Percentiles rank a stretch among this genome's conserved stretches.
phyloP scores from a whole-genome alignment of 2,329 filamentous ascomycete genomes.

The Beauveria sp. region DNA sequence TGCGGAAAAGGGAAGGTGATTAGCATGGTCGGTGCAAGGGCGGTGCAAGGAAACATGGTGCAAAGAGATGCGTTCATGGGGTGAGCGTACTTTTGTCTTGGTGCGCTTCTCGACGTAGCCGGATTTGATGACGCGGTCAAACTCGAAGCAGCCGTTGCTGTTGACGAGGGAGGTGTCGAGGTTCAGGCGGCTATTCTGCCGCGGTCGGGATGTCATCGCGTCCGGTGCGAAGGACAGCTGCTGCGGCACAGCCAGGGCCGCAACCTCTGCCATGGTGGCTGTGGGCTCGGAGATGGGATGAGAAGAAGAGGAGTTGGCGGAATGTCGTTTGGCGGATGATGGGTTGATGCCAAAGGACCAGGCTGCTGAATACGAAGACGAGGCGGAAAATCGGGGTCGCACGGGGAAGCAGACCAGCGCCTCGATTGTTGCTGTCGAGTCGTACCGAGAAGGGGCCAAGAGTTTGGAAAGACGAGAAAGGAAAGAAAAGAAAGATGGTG shows the following conservation, averaged over 20 bases:
- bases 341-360: neutral
- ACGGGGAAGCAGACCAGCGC: neutral
- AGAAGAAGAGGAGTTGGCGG: neutral
- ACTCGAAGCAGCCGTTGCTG: slow-evolving; percentile 91
- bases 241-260: slow-evolving; percentile 4
- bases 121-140: slow-evolving; percentile 86
- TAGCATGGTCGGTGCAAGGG: slow-evolving; percentile 1
- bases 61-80: neutral
- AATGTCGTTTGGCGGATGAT: neutral
- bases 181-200: slow-evolving; percentile 21
- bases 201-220: slow-evolving; percentile 16
- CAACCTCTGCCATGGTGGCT: slow-evolving; percentile 9
- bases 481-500: neutral
- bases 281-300: neutral
- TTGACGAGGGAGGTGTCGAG: slow-evolving; percentile 76
- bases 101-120: slow-evolving; percentile 83
- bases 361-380: neutral
- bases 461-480: too few relatives aligned
- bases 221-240: slow-evolving; percentile 11
- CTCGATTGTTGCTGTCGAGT: neutral
- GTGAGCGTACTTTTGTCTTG: slow-evolving; percentile 73
- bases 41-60: slow-evolving; percentile 9
- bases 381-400: neutral
- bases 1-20: slow-evolving; percentile 28
- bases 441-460: neutral